phyloP scores from a whole-genome alignment of 768 basidiomycete species.

The Lactarius evosmus region DNA sequence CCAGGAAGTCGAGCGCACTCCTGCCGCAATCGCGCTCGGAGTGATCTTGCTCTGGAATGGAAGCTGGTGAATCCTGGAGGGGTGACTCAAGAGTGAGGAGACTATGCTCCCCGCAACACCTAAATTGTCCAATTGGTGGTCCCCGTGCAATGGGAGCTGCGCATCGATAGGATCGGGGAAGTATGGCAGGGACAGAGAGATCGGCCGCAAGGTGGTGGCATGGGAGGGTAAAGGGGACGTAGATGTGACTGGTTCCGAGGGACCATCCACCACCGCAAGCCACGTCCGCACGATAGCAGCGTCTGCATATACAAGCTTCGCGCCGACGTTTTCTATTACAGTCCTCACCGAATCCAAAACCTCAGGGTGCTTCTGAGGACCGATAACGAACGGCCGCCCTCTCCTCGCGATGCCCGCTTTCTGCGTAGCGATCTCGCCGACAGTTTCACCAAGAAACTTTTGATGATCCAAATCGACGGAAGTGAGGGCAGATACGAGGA shows the following conservation, averaged over 20 bases:
- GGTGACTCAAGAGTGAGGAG: slow-evolving; percentile 49
- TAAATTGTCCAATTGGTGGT: slow-evolving; percentile 86
- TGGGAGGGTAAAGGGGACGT: slow-evolving; percentile 33
- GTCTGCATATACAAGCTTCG: slow-evolving; percentile 33
- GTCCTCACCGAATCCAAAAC: slow-evolving; percentile 46
- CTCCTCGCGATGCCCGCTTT: slow-evolving; percentile 78
- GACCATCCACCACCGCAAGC: slow-evolving; percentile 39
- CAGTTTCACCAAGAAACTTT: slow-evolving; percentile 75
- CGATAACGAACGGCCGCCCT: slow-evolving; percentile 62
- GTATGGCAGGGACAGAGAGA: slow-evolving; percentile 43
- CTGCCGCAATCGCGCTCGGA: slow-evolving; percentile 46
- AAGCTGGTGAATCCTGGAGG: slow-evolving; percentile 31
- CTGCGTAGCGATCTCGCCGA: slow-evolving; percentile 71
- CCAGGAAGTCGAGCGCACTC: slow-evolving; percentile 66
- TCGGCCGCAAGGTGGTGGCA: slow-evolving; percentile 41
- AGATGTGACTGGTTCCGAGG: slow-evolving; percentile 33
- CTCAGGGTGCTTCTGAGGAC: slow-evolving; percentile 52
- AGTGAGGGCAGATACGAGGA: slow-evolving; percentile 80
- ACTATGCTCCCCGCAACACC: slow-evolving; percentile 63
- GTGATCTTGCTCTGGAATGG: slow-evolving; percentile 42
- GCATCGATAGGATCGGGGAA: slow-evolving; percentile 47
- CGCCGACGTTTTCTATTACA: slow-evolving; percentile 43
- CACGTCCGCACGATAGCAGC: slow-evolving; percentile 38
- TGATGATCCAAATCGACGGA: slow-evolving; percentile 93
- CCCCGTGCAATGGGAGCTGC: slow-evolving; percentile 66